phyloP scores from a whole-genome alignment of 1,139 yeast genomes.

The Yamadazyma mexicana region DNA sequence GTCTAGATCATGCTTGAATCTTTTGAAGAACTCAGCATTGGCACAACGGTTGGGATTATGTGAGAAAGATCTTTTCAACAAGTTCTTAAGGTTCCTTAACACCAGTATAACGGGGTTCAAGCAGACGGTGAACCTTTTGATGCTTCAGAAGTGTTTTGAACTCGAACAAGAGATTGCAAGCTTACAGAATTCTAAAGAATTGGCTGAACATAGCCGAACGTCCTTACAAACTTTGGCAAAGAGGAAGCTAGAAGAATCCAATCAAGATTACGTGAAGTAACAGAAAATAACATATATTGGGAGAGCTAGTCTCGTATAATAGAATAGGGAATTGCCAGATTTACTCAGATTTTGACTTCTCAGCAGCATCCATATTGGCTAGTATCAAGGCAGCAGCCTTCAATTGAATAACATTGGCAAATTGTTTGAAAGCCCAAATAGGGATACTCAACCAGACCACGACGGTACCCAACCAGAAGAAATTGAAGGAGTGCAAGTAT shows the following conservation, averaged over 20 bases:
- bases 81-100: slow-evolving; percentile 37
- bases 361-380: slow-evolving; percentile 79
- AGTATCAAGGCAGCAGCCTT: slow-evolving; percentile 78
- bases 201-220: slow-evolving; percentile 32
- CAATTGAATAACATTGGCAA: slow-evolving; percentile 87
- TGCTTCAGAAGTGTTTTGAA: slow-evolving; percentile 30
- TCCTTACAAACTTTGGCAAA: slow-evolving; percentile 30
- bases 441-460: slow-evolving; percentile 72
- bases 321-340: background rate
- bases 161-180: slow-evolving; percentile 37
- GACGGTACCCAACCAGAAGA: slow-evolving; percentile 67
- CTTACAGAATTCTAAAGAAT: slow-evolving; percentile 23
- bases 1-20: slow-evolving; percentile 27
- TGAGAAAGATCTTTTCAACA: slow-evolving; percentile 20
- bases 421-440: slow-evolving; percentile 87
- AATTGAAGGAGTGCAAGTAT: slow-evolving; percentile 70
- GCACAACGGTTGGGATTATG: slow-evolving; percentile 1
- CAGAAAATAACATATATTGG: background rate
- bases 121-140: slow-evolving; percentile 27
- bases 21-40: slow-evolving; percentile 15
- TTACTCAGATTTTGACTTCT: slow-evolving; percentile 26
- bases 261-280: slow-evolving; percentile 21
- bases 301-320: no score
- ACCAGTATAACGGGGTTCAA: slow-evolving; percentile 47
- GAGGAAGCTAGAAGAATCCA: slow-evolving; percentile 32